phyloP scores from a whole-genome alignment of 2,329 filamentous ascomycete genomes.

The Cladosporium sp. region DNA sequence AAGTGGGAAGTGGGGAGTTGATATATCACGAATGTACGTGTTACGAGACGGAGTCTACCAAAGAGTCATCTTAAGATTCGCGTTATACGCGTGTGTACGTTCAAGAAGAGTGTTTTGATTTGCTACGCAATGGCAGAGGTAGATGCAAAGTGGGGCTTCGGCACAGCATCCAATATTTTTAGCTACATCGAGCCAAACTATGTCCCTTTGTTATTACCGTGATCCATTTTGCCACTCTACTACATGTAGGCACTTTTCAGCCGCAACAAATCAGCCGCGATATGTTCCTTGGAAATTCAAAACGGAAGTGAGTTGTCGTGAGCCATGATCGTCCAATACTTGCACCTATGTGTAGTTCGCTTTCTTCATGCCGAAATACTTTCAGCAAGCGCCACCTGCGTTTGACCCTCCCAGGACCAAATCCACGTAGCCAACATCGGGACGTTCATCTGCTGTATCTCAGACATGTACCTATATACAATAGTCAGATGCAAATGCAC shows the following conservation, averaged over 20 bases:
- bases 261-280: background rate
- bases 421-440: background rate
- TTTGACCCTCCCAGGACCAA: background rate
- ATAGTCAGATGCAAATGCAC: background rate
- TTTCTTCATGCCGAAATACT: background rate
- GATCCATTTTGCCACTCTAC: background rate
- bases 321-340: background rate
- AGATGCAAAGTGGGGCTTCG: background rate
- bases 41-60: background rate
- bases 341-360: background rate
- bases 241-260: no score
- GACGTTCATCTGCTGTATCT: background rate
- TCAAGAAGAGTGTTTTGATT: background rate
- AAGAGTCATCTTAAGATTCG: background rate
- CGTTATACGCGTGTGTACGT: background rate
- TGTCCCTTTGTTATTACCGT: background rate
- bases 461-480: background rate
- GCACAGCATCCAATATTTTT: background rate
- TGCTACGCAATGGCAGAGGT: background rate
- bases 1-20: no score
- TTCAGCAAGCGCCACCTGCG: background rate
- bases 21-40: background rate
- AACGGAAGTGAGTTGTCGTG: background rate
- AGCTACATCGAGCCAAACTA: background rate
- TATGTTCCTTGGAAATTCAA: background rate